Percentiles rank a stretch among this genome's conserved stretches.
These are phyloP conservation scores for Lactarius psammicola DNA, from an alignment of 768 basidiomycete species.

Conservation along the genomic window DNA sequence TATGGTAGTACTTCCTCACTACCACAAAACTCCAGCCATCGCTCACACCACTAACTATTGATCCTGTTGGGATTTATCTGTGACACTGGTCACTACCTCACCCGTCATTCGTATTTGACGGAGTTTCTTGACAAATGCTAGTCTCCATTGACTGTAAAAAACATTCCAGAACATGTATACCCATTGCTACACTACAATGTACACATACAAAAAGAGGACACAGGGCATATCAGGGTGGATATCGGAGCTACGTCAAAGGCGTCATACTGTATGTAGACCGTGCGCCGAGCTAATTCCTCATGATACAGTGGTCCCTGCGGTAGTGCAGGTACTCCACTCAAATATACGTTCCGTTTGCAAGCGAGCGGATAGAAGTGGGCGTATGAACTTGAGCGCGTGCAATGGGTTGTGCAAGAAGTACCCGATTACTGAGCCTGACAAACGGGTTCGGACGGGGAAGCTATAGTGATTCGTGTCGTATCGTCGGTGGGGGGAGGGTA, in stretches of 20 bases:
- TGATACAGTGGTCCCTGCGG: conserved; percentile 1
- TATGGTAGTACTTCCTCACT: conserved; percentile 2
- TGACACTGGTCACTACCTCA: not conserved
- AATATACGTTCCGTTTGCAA: not conserved
- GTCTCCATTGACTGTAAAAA: not conserved
- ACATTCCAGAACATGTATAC: conserved; percentile 3
- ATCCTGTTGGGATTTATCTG: not conserved
- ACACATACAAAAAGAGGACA: not conserved
- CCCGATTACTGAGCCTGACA: conserved; percentile 35
- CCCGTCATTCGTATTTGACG: not conserved
- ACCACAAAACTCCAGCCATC: conserved; percentile 9
- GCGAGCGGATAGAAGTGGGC: conserved; percentile 8
- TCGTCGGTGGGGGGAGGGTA: too few species aligned
- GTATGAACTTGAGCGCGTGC: conserved; percentile 1
- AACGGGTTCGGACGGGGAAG: conserved; percentile 49
- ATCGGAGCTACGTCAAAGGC: not conserved
- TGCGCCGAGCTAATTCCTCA: not conserved
- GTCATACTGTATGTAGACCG: not conserved
- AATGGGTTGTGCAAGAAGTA: not conserved
- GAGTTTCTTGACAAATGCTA: conserved; percentile 4
- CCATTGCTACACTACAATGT: not conserved
- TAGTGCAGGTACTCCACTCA: not conserved
- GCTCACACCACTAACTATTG: not conserved
- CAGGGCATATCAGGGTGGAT: not conserved
- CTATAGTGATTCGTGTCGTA: conserved; percentile 34